phyloP scores from a whole-genome alignment of 257 asterid species.

The Lavandula angustifolia region DNA sequence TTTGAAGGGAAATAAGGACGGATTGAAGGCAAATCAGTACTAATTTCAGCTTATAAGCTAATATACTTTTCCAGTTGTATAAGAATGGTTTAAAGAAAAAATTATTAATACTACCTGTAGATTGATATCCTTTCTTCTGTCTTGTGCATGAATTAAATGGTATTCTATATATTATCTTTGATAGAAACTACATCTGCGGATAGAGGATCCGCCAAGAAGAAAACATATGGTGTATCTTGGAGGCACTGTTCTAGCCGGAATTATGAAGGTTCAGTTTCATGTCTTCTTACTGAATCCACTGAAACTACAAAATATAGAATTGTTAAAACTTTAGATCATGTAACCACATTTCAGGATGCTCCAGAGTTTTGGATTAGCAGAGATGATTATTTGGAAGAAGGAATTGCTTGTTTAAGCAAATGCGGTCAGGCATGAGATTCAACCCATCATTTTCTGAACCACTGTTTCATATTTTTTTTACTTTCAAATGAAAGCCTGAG shows the following conservation, averaged over 20 bases:
- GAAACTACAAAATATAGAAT: not conserved
- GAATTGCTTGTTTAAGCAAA: slow-evolving; percentile 88
- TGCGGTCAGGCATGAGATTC: slow-evolving; percentile 71
- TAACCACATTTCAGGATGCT: slow-evolving; percentile 70
- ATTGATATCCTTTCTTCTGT: slow-evolving; percentile 6
- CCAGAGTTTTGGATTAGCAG: slow-evolving; percentile 97
- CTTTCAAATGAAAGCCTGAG: slow-evolving; percentile 4
- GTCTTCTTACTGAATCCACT: not conserved
- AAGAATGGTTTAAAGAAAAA: slow-evolving; percentile 52
- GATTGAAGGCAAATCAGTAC: slow-evolving; percentile 66
- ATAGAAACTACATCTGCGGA: slow-evolving; percentile 85
- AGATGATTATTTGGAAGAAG: slow-evolving; percentile 97
- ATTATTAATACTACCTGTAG: too few species aligned
- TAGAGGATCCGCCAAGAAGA: slow-evolving; percentile 98
- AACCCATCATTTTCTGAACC: not conserved
- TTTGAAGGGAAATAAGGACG: slow-evolving; percentile 93
- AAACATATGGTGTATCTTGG: slow-evolving; percentile 99
- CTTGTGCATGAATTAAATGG: not conserved
- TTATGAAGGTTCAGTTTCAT: slow-evolving; percentile 77
- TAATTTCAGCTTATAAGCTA: slow-evolving; percentile 13
- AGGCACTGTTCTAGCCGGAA: slow-evolving; percentile 99
- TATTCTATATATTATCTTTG: slow-evolving; percentile 27
- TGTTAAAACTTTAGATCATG: slow-evolving; percentile 8
- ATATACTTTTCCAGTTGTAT: slow-evolving; percentile 32
- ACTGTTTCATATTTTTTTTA: not conserved